Evolutionary conservation across 169 alveolate genomes (phyloP).

Genomic region (Plasmodium adleri): DNA sequence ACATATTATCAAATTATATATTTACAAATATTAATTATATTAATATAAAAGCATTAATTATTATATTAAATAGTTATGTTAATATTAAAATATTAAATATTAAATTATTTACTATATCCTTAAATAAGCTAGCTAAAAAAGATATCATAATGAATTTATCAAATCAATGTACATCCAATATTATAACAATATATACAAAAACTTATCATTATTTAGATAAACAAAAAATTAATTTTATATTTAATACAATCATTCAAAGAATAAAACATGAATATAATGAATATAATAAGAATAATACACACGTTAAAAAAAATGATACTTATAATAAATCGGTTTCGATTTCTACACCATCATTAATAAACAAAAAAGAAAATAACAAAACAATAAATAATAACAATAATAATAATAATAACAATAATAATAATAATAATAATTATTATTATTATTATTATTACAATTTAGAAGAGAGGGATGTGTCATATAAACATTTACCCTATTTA

Average conservation of each 20-base stretch:
- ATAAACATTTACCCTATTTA: background rate
- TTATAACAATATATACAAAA: conserved; percentile 48
- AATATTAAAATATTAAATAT: conserved; percentile 34
- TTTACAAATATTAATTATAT: conserved; percentile 27
- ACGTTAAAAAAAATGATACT: background rate
- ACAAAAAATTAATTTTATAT: conserved; percentile 31
- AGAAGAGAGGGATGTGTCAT: background rate
- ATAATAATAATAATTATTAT: background rate
- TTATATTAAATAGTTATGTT: conserved; percentile 34
- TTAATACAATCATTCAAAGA: conserved; percentile 13
- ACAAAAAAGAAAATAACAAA: background rate
- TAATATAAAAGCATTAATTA: conserved; percentile 36
- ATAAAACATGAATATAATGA: conserved; percentile 18
- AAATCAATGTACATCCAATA: conserved; percentile 62
- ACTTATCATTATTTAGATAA: conserved; percentile 24
- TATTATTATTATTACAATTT: background rate
- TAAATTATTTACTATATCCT: conserved; percentile 1
- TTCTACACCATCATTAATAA: background rate
- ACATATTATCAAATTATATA: conserved; percentile 22
- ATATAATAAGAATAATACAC: background rate
- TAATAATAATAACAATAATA: background rate
- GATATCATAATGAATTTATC: conserved; percentile 20
- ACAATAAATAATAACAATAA: background rate
- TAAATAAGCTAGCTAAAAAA: conserved; percentile 22
- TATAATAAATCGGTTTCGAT: background rate